Conservation (phyloP, 2,329 filamentous ascomycete genomes). For the Fusarium coicis region DNA sequence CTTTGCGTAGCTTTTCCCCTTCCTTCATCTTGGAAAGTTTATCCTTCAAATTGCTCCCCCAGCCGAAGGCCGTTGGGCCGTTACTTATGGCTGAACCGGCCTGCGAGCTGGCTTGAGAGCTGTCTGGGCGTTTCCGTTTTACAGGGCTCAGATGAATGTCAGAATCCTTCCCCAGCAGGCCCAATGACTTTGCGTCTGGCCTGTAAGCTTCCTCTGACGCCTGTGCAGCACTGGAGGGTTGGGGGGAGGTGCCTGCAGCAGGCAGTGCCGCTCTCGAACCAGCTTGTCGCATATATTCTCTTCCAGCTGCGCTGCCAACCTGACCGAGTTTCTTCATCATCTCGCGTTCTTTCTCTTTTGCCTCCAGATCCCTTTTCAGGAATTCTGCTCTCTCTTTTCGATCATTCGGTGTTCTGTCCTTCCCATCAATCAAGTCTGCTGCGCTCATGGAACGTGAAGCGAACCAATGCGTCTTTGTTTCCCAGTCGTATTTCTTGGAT, state of each 20-base stretch:
- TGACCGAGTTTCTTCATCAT: constrained; percentile 75
- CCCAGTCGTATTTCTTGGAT: constrained; percentile 62
- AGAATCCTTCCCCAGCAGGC: constrained; percentile 49
- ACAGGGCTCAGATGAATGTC: constrained; percentile 67
- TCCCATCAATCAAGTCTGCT: constrained; percentile 73
- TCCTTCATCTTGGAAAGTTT: constrained; percentile 72
- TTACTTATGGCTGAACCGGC: constrained; percentile 44
- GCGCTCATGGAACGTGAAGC: constrained; percentile 63
- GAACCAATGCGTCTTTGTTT: constrained; percentile 68
- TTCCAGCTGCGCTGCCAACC: constrained; percentile 73
- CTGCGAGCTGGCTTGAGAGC: constrained; percentile 52
- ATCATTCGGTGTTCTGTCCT: constrained; percentile 66
- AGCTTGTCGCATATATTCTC: constrained; percentile 73
- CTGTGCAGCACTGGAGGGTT: constrained; percentile 32
- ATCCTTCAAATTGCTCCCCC: constrained; percentile 65
- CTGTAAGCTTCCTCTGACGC: constrained; percentile 45
- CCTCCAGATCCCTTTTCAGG: constrained; percentile 71
- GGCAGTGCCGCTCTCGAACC: constrained; percentile 31
- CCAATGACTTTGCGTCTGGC: constrained; percentile 56
- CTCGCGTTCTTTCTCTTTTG: constrained; percentile 77
- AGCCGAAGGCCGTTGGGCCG: constrained; percentile 58
- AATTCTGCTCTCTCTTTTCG: constrained; percentile 73
- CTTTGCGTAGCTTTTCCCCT: constrained; percentile 61
- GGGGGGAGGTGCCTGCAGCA: constrained; percentile 20
- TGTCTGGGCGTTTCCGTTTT: constrained; percentile 69